Evolutionary conservation across 495 filamentous ascomycete species (phyloP).

Genomic region (Rusavskia elegans): DNA sequence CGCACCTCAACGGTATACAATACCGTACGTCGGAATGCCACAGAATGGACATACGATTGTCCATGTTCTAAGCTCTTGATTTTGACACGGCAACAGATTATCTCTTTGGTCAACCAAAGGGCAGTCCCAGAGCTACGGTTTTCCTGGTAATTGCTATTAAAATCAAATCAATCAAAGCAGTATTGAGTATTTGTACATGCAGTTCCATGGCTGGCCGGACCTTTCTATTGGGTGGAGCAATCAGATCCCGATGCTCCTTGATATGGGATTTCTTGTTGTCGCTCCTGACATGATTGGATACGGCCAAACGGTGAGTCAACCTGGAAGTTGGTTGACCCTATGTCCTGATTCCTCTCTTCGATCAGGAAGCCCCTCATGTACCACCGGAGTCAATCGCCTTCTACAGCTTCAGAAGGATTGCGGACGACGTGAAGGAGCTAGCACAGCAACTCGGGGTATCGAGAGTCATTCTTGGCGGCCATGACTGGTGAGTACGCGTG

Average conservation of each 20-base stretch:
- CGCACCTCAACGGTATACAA: constrained; percentile 42
- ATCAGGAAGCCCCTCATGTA: constrained; percentile 40
- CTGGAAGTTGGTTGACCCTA: background rate
- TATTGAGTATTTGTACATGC: background rate
- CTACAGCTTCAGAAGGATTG: constrained; percentile 54
- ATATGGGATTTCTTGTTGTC: constrained; percentile 53
- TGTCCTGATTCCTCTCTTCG: background rate
- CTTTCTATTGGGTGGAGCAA: constrained; percentile 60
- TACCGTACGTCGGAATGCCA: constrained; percentile 31
- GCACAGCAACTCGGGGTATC: constrained; percentile 39
- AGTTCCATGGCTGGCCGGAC: constrained; percentile 57
- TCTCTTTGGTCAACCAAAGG: constrained; percentile 42
- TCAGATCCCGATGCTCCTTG: constrained; percentile 63
- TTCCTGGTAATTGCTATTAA: constrained; percentile 36
- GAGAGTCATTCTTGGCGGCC: constrained; percentile 59
- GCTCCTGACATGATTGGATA: constrained; percentile 72
- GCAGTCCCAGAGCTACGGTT: constrained; percentile 39
- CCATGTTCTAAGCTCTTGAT: too few relatives aligned
- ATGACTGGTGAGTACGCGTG: constrained; percentile 52
- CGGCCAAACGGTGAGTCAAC: constrained; percentile 44
- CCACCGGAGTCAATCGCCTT: constrained; percentile 31
- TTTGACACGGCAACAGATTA: constrained; percentile 30
- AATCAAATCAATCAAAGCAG: background rate
- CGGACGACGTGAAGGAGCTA: constrained; percentile 54
- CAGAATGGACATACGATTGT: background rate